A percentile compares a stretch with the other conserved stretches of the same genome.
Evolutionary conservation across 805 yeast genomes (phyloP).

Genomic region (Nakazawaea laoshanensis): DNA sequence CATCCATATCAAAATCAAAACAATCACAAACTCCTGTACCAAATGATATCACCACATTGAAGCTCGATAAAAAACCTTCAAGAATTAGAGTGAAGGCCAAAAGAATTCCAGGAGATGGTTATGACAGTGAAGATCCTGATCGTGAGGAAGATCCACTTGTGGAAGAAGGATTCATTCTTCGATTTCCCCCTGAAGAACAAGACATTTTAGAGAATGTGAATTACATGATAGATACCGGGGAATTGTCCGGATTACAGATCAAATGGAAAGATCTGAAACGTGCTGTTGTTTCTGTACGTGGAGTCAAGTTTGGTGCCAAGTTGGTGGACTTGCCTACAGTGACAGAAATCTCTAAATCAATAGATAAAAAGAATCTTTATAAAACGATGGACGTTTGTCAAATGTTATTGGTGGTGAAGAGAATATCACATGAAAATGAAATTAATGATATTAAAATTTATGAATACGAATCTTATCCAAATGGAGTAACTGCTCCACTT

Average conservation of each 20-base stretch:
- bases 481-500: slow-evolving; percentile 81
- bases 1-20: slow-evolving; percentile 1
- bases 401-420: slow-evolving; percentile 66
- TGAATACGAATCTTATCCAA: slow-evolving; percentile 34
- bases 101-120: slow-evolving; percentile 87
- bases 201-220: slow-evolving; percentile 64
- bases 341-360: slow-evolving; percentile 79
- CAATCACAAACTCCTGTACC: neutral
- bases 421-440: slow-evolving; percentile 34
- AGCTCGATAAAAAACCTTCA: slow-evolving; percentile 22
- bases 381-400: slow-evolving; percentile 84
- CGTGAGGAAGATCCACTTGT: slow-evolving; percentile 89
- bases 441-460: slow-evolving; percentile 29
- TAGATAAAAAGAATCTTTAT: slow-evolving; percentile 81
- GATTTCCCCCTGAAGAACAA: slow-evolving; percentile 63
- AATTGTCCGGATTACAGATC: slow-evolving; percentile 60
- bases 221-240: slow-evolving; percentile 68
- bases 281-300: slow-evolving; percentile 70
- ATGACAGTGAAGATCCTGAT: slow-evolving; percentile 95
- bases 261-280: slow-evolving; percentile 79
- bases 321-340: slow-evolving; percentile 85
- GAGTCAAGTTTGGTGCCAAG: slow-evolving; percentile 69
- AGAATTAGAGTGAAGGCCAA: slow-evolving; percentile 47
- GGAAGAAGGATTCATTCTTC: slow-evolving; percentile 76
- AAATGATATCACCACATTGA: neutral